These are phyloP conservation scores for Aphanomyces cochlioides DNA, from an alignment of 352 stramenopile genomes.

Conservation along the genomic window DNA sequence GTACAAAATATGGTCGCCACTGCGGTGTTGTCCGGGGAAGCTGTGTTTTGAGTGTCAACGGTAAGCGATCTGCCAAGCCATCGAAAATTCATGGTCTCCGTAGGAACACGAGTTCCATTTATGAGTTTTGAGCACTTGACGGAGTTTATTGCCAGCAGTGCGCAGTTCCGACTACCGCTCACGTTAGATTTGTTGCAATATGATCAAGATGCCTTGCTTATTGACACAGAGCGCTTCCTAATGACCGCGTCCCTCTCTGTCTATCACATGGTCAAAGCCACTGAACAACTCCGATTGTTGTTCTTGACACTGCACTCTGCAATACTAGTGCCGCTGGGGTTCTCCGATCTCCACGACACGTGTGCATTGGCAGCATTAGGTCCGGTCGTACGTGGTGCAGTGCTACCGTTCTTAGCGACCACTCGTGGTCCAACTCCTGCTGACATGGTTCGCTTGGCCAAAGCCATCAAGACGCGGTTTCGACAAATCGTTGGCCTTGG, in stretches of 20 bases:
- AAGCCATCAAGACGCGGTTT: constrained; percentile 10
- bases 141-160: constrained; percentile 21
- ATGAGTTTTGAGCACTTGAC: constrained; percentile 23
- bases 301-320: constrained; percentile 15
- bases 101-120: constrained; percentile 26
- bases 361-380: constrained; percentile 14
- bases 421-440: constrained; percentile 10
- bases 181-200: constrained; percentile 21
- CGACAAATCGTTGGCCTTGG: constrained; percentile 5
- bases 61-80: background rate
- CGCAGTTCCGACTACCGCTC: constrained; percentile 22
- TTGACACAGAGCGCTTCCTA: constrained; percentile 16
- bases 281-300: constrained; percentile 17
- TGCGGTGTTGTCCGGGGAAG: constrained; percentile 15
- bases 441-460: constrained; percentile 20
- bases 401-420: constrained; percentile 18
- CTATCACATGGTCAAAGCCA: constrained; percentile 28
- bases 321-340: constrained; percentile 1
- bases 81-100: too few species aligned
- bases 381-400: background rate
- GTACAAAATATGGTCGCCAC: background rate
- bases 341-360: constrained; percentile 20
- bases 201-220: constrained; percentile 10
- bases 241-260: constrained; percentile 21
- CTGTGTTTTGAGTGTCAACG: constrained; percentile 15